Evolutionary conservation across 768 basidiomycete genomes (phyloP).

Genomic region (Calocybe indica): DNA sequence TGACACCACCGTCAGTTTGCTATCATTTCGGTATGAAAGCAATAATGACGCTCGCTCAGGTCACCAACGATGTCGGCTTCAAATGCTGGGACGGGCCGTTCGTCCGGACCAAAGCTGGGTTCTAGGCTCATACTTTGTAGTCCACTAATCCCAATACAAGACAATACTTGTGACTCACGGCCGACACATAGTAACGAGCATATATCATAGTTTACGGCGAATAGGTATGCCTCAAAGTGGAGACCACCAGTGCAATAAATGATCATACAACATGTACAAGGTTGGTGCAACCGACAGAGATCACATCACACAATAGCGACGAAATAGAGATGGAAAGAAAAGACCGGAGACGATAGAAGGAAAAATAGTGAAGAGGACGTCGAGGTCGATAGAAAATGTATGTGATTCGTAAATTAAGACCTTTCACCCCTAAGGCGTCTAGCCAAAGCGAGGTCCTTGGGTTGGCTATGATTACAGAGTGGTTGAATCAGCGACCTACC

Average conservation of each 20-base stretch:
- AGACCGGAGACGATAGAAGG: background rate
- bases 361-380: background rate
- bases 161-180: background rate
- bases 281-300: constrained; percentile 1
- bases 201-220: background rate
- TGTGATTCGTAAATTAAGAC: constrained; percentile 37
- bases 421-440: constrained; percentile 84
- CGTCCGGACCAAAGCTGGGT: constrained; percentile 29
- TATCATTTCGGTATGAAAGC: too few species aligned
- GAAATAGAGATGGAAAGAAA: constrained; percentile 2
- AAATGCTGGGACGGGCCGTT: constrained; percentile 43
- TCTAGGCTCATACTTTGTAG: constrained; percentile 2
- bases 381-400: background rate
- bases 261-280: background rate
- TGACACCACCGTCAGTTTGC: constrained; percentile 33
- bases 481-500: constrained; percentile 12
- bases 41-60: constrained; percentile 15
- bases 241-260: background rate
- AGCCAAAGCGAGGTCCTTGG: constrained; percentile 85
- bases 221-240: constrained; percentile 1
- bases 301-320: constrained; percentile 1
- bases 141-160: background rate
- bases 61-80: constrained; percentile 43
- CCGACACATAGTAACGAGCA: background rate
- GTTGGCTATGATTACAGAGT: constrained; percentile 45